These are phyloP conservation scores for Pichia manshurica DNA, from an alignment of 805 yeast species.

Conservation along the genomic window DNA sequence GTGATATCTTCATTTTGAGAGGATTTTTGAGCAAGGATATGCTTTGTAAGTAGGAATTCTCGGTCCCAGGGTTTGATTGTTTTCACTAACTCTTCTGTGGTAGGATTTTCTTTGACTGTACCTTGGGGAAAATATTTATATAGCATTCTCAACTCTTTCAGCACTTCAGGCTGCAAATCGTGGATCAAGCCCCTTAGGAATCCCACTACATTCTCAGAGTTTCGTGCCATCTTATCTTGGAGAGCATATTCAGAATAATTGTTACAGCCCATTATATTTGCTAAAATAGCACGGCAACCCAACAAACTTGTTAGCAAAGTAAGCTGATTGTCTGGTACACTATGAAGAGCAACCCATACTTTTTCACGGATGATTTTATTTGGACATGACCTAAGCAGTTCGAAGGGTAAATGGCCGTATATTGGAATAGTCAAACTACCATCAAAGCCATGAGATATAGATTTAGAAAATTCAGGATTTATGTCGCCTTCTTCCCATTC, in stretches of 20 bases:
- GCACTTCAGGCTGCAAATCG: slow-evolving; percentile 48
- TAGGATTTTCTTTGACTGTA: slow-evolving; percentile 16
- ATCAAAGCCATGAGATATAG: slow-evolving; percentile 27
- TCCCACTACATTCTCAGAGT: slow-evolving; percentile 65
- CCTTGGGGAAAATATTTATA: slow-evolving; percentile 24
- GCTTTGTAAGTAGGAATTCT: slow-evolving; percentile 45
- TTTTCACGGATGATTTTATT: slow-evolving; percentile 52
- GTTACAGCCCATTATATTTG: slow-evolving; percentile 63
- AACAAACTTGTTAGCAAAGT: slow-evolving; percentile 52
- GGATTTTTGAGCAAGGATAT: slow-evolving; percentile 31
- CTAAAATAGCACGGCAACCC: slow-evolving; percentile 60
- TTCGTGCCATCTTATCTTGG: slow-evolving; percentile 84
- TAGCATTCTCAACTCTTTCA: slow-evolving; percentile 49
- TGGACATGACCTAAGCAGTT: slow-evolving; percentile 54
- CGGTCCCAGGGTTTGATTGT: slow-evolving; percentile 86
- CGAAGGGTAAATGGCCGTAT: slow-evolving; percentile 58
- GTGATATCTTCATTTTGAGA: slow-evolving; percentile 42
- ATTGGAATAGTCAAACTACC: slow-evolving; percentile 48
- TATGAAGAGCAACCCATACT: slow-evolving; percentile 72
- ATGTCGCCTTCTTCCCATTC: slow-evolving; percentile 29
- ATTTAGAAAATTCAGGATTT: slow-evolving; percentile 19
- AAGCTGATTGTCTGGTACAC: slow-evolving; percentile 60
- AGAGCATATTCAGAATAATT: slow-evolving; percentile 78
- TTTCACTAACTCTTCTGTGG: slow-evolving; percentile 36
- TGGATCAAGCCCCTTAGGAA: slow-evolving; percentile 59